phyloP scores from a whole-genome alignment of 495 filamentous ascomycete species.

The Penicillium longicatenatum region DNA sequence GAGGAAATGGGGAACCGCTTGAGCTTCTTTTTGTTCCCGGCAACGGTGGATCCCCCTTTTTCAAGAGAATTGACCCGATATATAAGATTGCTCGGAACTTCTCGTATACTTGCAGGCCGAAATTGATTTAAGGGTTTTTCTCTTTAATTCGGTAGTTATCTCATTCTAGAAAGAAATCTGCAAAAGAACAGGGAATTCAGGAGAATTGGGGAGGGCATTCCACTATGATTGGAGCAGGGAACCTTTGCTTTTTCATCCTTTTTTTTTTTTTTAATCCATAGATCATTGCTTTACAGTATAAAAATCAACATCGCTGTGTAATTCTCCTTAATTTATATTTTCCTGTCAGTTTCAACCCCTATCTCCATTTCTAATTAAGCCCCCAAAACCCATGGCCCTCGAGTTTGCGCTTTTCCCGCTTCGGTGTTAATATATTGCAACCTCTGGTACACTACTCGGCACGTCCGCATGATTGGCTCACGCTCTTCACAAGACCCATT shows the following conservation, averaged over 20 bases:
- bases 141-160: not conserved
- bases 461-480: conserved; percentile 18
- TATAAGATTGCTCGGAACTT: not conserved
- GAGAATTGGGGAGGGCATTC: not conserved
- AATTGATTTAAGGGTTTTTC: not conserved
- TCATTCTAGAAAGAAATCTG: not conserved
- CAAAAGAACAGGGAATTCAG: not conserved
- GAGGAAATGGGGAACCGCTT: conserved; percentile 4
- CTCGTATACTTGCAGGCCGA: not conserved
- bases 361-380: not conserved
- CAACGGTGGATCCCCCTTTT: conserved; percentile 11
- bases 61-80: not conserved
- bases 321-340: not conserved
- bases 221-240: not conserved
- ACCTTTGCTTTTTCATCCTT: not conserved
- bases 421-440: conserved; percentile 18
- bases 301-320: no score
- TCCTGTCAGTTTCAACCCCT: not conserved
- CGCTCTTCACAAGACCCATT: conserved; percentile 3
- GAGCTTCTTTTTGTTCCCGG: conserved; percentile 15
- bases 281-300: not conserved
- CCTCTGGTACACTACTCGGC: conserved; percentile 24
- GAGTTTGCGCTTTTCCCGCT: conserved; percentile 1
- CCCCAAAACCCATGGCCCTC: not conserved
- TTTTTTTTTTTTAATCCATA: not conserved